These are phyloP conservation scores for Tremella mesenterica DNA, from an alignment of 768 basidiomycete species.

Conservation along the genomic window DNA sequence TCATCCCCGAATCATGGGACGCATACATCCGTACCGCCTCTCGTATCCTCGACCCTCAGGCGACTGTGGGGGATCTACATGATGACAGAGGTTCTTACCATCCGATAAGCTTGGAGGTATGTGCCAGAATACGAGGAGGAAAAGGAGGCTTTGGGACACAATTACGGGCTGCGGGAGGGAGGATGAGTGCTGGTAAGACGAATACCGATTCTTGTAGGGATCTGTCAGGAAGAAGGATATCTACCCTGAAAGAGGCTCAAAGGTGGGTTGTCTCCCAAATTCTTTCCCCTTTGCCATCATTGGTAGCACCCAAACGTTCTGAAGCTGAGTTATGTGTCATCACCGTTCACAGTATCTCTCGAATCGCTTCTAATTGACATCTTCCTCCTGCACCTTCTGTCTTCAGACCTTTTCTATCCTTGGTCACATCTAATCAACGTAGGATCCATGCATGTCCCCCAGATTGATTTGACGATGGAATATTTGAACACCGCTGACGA, in stretches of 20 bases:
- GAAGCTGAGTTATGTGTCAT: background rate
- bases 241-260: slow-evolving; percentile 93
- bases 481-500: no score
- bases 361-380: background rate
- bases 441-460: no score
- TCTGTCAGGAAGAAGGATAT: slow-evolving; percentile 75
- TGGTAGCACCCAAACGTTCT: background rate
- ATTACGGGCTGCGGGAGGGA: slow-evolving; percentile 88
- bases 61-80: slow-evolving; percentile 9
- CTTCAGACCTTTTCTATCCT: no score
- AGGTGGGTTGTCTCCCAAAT: slow-evolving; percentile 51
- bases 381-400: no score
- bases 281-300: background rate
- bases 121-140: slow-evolving; percentile 69
- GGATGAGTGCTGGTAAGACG: slow-evolving; percentile 79
- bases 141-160: slow-evolving; percentile 98
- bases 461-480: no score
- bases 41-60: slow-evolving; percentile 44
- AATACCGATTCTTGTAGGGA: slow-evolving; percentile 91
- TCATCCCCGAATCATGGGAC: slow-evolving; percentile 1
- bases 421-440: no score
- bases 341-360: no score
- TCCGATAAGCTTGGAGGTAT: slow-evolving; percentile 53
- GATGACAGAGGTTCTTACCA: background rate
- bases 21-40: slow-evolving; percentile 23